Conservation (phyloP, 345 rosid genomes). For the Camelina neglecta region DNA sequence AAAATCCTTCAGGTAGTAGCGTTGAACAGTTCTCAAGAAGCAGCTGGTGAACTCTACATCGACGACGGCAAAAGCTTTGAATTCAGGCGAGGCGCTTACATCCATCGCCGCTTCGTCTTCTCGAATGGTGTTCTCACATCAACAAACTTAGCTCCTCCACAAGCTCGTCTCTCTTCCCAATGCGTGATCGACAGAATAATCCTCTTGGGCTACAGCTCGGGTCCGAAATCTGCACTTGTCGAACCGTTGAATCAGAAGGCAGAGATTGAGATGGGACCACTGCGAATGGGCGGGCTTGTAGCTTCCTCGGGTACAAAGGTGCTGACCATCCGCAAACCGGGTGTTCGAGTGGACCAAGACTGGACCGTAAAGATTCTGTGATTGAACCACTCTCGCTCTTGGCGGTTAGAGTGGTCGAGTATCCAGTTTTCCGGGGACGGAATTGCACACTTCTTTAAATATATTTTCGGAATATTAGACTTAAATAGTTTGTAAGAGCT, state of each 20-base stretch:
- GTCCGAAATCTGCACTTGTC: slow-evolving; percentile 61
- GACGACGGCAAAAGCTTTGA: slow-evolving; percentile 92
- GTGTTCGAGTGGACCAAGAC: slow-evolving; percentile 71
- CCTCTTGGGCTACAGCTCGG: slow-evolving; percentile 59
- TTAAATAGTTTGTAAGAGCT: slow-evolving; percentile 36
- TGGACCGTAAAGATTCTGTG: slow-evolving; percentile 79
- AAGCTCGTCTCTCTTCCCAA: slow-evolving; percentile 56
- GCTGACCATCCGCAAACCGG: slow-evolving; percentile 82
- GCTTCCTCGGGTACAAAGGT: slow-evolving; percentile 49
- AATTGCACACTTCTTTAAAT: slow-evolving; percentile 3
- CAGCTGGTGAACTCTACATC: slow-evolving; percentile 90
- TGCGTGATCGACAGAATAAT: slow-evolving; percentile 81
- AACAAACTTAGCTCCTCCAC: slow-evolving; percentile 49
- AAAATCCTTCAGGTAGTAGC: slow-evolving; percentile 74
- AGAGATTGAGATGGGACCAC: slow-evolving; percentile 70
- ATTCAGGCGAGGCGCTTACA: slow-evolving; percentile 68
- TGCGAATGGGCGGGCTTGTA: slow-evolving; percentile 50
- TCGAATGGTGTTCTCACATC: slow-evolving; percentile 73
- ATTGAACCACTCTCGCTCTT: slow-evolving; percentile 29
- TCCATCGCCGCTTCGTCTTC: slow-evolving; percentile 81
- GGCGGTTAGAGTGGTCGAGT: slow-evolving; percentile 24
- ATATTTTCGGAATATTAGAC: slow-evolving; percentile 30
- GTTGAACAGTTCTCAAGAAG: slow-evolving; percentile 82
- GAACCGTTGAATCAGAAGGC: slow-evolving; percentile 71
- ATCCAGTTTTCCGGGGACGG: slow-evolving; percentile 14